These are phyloP conservation scores for Penicillium lividum DNA, from an alignment of 495 filamentous ascomycete species.

Conservation along the genomic window DNA sequence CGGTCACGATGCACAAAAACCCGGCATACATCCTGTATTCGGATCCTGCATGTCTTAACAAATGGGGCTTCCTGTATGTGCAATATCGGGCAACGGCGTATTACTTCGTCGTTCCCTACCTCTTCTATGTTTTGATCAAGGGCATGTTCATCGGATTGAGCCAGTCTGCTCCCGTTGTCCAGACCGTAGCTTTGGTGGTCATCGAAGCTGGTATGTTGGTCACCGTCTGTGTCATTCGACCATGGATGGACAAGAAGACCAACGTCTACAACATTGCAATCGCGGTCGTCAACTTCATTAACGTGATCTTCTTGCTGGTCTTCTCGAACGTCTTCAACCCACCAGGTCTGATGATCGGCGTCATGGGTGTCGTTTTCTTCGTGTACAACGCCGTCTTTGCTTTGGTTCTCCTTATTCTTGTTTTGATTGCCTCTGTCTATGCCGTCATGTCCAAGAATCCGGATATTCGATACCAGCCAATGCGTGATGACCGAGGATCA, in stretches of 20 bases:
- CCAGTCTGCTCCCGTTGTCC: slow-evolving; percentile 70
- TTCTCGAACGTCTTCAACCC: slow-evolving; percentile 85
- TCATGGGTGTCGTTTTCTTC: slow-evolving; percentile 94
- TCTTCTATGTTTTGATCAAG: slow-evolving; percentile 82
- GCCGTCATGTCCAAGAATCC: slow-evolving; percentile 92
- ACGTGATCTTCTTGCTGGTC: slow-evolving; percentile 80
- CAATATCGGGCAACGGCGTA: slow-evolving; percentile 96
- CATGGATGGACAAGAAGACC: slow-evolving; percentile 99
- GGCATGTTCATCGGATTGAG: slow-evolving; percentile 87
- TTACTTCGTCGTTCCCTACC: slow-evolving; percentile 87
- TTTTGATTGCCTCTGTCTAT: slow-evolving; percentile 80
- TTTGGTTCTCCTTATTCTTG: slow-evolving; percentile 80
- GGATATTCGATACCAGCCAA: slow-evolving; percentile 92
- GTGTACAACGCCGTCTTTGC: slow-evolving; percentile 87
- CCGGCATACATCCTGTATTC: slow-evolving; percentile 97
- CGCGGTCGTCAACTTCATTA: slow-evolving; percentile 84
- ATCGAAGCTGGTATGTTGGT: slow-evolving; percentile 84
- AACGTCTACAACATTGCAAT: slow-evolving; percentile 97
- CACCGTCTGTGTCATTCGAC: slow-evolving; percentile 74
- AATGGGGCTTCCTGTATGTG: slow-evolving; percentile 98
- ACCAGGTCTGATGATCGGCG: slow-evolving; percentile 84
- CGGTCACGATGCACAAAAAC: slow-evolving; percentile 89
- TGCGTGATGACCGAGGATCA: slow-evolving; percentile 93
- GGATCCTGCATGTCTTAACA: slow-evolving; percentile 87
- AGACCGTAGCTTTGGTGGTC: slow-evolving; percentile 82